A percentile compares a stretch with the other conserved stretches of the same genome.
Evolutionary conservation across 2,329 filamentous ascomycete genomes (phyloP).

Genomic region (Pseudocercospora musae): DNA sequence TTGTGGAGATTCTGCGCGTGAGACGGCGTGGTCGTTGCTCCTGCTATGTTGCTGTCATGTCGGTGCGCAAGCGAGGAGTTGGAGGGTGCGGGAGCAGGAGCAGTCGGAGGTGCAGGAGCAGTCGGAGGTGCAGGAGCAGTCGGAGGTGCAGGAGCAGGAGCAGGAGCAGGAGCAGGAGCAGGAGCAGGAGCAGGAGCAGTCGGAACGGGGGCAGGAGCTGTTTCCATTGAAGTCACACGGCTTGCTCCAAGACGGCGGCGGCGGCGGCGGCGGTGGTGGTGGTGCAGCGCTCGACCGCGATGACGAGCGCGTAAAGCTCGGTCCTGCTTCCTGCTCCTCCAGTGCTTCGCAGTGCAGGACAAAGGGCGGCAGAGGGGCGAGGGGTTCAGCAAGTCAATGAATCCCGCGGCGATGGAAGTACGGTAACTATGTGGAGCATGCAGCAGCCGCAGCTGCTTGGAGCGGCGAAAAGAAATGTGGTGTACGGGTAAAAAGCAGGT

Average conservation of each 20-base stretch:
- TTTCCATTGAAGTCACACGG: background rate
- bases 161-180: no score
- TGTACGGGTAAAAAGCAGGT: background rate
- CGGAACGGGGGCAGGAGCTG: background rate
- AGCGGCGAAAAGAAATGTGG: background rate
- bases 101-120: no score
- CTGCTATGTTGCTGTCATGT: conserved; percentile 10
- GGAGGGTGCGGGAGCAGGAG: no score
- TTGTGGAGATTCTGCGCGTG: conserved; percentile 2
- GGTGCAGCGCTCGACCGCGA: background rate
- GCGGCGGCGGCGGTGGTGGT: background rate
- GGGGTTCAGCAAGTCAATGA: background rate
- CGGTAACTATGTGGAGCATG: background rate
- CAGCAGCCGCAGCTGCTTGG: background rate
- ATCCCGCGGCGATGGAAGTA: no score
- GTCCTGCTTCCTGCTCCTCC: background rate
- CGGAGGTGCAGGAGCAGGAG: no score
- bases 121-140: no score
- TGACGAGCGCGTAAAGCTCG: conserved; percentile 3
- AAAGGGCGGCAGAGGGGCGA: background rate
- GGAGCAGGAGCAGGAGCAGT: background rate
- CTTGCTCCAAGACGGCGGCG: background rate
- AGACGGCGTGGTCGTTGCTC: background rate
- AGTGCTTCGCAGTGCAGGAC: background rate
- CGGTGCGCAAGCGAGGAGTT: background rate